A percentile compares a stretch with the other conserved stretches of the same genome.
phyloP scores from a whole-genome alignment of 306 rosid genomes.

The Castanea mollissima region DNA sequence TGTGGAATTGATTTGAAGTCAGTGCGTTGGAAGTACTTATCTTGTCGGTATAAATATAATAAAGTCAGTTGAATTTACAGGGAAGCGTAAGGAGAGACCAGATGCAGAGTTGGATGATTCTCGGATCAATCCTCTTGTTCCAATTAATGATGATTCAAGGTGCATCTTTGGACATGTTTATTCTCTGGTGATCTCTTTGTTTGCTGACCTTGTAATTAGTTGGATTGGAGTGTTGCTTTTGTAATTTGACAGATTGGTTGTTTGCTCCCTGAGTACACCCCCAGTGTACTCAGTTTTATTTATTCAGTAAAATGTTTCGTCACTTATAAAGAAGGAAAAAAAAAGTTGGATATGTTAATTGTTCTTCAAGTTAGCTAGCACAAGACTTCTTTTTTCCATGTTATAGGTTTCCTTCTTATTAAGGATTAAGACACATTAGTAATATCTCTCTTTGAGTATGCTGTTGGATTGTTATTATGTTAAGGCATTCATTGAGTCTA shows the following conservation, averaged over 20 bases:
- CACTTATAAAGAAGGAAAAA: too few species aligned
- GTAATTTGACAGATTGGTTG: too few species aligned
- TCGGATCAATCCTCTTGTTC: slow-evolving; percentile 59
- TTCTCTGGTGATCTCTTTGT: background rate
- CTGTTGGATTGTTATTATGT: too few species aligned
- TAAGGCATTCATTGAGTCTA: background rate
- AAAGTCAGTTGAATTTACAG: slow-evolving; percentile 25
- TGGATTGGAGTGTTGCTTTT: too few species aligned
- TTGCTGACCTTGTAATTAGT: background rate
- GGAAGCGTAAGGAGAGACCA: slow-evolving; percentile 76
- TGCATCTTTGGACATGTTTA: slow-evolving; percentile 26
- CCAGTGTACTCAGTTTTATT: too few species aligned
- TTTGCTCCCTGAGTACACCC: too few species aligned
- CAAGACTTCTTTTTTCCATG: background rate
- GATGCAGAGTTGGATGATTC: slow-evolving; percentile 43
- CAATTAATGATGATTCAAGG: slow-evolving; percentile 76
- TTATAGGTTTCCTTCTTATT: background rate
- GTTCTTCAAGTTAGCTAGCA: background rate
- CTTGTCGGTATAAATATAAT: background rate
- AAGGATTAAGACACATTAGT: background rate
- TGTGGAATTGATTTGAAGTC: background rate
- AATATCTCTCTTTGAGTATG: too few species aligned
- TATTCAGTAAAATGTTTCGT: background rate
- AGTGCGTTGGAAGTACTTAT: background rate
- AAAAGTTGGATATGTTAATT: background rate